These are phyloP conservation scores for Sporothrix phasma DNA, from an alignment of 2,329 filamentous ascomycete species.

Conservation along the genomic window DNA sequence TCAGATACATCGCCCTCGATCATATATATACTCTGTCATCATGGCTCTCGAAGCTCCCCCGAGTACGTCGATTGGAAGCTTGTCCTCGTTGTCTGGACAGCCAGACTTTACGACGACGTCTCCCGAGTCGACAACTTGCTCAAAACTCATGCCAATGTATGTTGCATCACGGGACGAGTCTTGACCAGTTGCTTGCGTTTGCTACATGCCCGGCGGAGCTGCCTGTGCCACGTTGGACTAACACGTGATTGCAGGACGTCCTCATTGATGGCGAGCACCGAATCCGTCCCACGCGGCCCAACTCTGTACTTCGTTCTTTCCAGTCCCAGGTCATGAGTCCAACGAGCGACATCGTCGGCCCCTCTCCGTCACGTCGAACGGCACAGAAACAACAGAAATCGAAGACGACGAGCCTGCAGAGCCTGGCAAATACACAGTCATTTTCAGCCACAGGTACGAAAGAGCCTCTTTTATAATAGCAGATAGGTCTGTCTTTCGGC, in stretches of 20 bases:
- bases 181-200: background rate
- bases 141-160: conserved; percentile 44
- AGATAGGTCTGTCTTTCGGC: too few species aligned
- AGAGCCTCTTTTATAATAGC: background rate
- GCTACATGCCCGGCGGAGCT: conserved; percentile 32
- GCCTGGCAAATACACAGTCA: background rate
- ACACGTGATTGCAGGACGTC: conserved; percentile 28
- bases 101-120: conserved; percentile 47
- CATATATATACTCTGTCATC: conserved; percentile 15
- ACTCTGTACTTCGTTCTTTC: conserved; percentile 38
- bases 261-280: conserved; percentile 27
- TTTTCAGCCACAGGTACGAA: conserved; percentile 29
- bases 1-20: background rate
- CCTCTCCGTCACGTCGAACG: conserved; percentile 80
- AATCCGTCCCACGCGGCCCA: conserved; percentile 44
- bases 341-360: conserved; percentile 61
- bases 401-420: conserved; percentile 53
- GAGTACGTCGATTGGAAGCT: conserved; percentile 50
- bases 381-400: conserved; percentile 74
- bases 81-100: conserved; percentile 43
- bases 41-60: conserved; percentile 56
- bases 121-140: conserved; percentile 40
- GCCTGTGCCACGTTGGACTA: conserved; percentile 40
- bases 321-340: conserved; percentile 50
- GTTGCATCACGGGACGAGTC: conserved; percentile 21